Percentiles rank a stretch among this genome's conserved stretches.
phyloP scores from a whole-genome alignment of 805 yeast genomes.

The Wickerhamiella nectarea region DNA sequence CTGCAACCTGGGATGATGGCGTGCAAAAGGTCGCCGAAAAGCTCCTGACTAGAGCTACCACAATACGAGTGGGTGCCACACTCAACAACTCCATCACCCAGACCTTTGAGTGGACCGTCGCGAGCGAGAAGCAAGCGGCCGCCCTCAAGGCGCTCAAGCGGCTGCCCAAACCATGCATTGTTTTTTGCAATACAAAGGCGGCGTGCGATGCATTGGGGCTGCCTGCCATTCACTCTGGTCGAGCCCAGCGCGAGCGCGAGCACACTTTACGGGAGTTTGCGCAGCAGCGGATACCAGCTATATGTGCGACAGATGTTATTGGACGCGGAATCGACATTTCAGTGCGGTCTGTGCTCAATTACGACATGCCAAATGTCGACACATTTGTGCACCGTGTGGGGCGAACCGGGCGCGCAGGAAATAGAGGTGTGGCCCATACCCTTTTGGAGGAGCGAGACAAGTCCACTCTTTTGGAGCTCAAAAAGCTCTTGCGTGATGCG shows the following conservation, averaged over 20 bases:
- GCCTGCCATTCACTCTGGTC: constrained; percentile 76
- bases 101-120: constrained; percentile 34
- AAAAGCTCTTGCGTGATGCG: constrained; percentile 3
- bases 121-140: not conserved
- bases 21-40: constrained; percentile 54
- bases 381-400: constrained; percentile 89
- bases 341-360: constrained; percentile 74
- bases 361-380: constrained; percentile 71
- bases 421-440: constrained; percentile 59
- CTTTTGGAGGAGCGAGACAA: constrained; percentile 31
- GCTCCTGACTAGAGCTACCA: constrained; percentile 50
- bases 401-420: constrained; percentile 93
- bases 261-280: constrained; percentile 34
- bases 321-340: constrained; percentile 94
- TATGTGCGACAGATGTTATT: constrained; percentile 83
- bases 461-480: constrained; percentile 13
- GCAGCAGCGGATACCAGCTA: constrained; percentile 21
- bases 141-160: not conserved
- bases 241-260: constrained; percentile 75
- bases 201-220: constrained; percentile 54
- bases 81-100: constrained; percentile 40
- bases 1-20: constrained; percentile 78
- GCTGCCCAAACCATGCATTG: constrained; percentile 28
- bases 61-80: constrained; percentile 28
- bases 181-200: constrained; percentile 67